These are phyloP conservation scores for Scedosporium minutisporum DNA, from an alignment of 2,329 filamentous ascomycete species.

Conservation along the genomic window DNA sequence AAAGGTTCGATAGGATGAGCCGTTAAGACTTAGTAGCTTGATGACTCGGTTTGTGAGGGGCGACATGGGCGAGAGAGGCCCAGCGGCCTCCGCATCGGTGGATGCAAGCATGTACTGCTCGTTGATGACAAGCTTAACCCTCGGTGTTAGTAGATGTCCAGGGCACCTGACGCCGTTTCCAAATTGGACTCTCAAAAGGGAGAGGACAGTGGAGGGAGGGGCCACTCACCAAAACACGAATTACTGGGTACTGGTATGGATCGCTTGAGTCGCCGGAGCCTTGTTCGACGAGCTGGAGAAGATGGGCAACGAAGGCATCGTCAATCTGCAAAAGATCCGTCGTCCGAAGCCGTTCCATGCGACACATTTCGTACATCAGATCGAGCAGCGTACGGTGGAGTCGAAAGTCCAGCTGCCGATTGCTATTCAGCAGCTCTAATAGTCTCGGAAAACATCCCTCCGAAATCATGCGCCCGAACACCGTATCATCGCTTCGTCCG, in stretches of 20 bases:
- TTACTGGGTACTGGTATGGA: constrained; percentile 82
- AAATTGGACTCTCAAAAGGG: background rate
- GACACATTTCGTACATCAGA: constrained; percentile 90
- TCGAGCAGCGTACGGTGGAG: constrained; percentile 78
- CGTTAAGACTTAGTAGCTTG: constrained; percentile 76
- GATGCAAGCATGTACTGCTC: constrained; percentile 92
- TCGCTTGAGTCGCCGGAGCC: constrained; percentile 80
- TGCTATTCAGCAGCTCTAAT: constrained; percentile 66
- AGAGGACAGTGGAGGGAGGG: too few relatives aligned
- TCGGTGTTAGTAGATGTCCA: constrained; percentile 10
- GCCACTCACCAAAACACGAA: constrained; percentile 69
- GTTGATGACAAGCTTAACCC: constrained; percentile 73
- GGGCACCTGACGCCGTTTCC: background rate
- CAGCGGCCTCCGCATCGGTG: constrained; percentile 34
- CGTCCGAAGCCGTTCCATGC: constrained; percentile 70
- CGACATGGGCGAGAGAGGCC: constrained; percentile 27
- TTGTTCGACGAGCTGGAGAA: constrained; percentile 82
- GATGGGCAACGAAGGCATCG: constrained; percentile 72
- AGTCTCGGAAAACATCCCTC: constrained; percentile 78
- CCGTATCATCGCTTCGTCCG: constrained; percentile 65
- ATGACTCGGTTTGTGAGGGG: constrained; percentile 85
- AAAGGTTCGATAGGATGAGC: constrained; percentile 80
- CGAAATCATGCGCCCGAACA: constrained; percentile 78
- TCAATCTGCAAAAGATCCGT: constrained; percentile 69
- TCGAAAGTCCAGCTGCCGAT: constrained; percentile 54